A percentile compares a stretch with the other conserved stretches of the same genome.
Evolutionary conservation across 2,329 filamentous ascomycete genomes (phyloP).

Genomic region (Hypocreales sp.): DNA sequence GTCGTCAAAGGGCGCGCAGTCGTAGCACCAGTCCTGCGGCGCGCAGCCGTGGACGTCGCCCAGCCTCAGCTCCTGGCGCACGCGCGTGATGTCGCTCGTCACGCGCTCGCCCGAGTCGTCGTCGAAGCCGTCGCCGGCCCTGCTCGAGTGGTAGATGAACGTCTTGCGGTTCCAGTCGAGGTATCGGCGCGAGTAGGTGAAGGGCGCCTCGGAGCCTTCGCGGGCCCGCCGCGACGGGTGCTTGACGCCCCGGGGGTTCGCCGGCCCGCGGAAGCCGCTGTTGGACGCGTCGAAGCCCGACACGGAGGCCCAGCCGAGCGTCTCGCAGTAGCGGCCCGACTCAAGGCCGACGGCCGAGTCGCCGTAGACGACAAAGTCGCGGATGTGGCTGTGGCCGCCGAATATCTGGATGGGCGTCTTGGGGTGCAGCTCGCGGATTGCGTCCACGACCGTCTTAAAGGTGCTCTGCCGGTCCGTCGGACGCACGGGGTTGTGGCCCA

Average conservation of each 20-base stretch:
- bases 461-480: conserved; percentile 25
- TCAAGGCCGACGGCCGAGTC: conserved; percentile 44
- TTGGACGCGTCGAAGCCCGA: conserved; percentile 35
- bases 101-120: conserved; percentile 28
- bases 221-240: conserved; percentile 24
- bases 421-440: conserved; percentile 40
- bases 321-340: conserved; percentile 52
- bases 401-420: conserved; percentile 48
- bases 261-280: conserved; percentile 21
- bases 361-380: conserved; percentile 50
- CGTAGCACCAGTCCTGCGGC: conserved; percentile 42
- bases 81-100: conserved; percentile 31
- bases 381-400: conserved; percentile 48
- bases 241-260: conserved; percentile 19
- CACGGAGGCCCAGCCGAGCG: conserved; percentile 51
- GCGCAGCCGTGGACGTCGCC: conserved; percentile 43
- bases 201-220: conserved; percentile 19
- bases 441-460: conserved; percentile 30
- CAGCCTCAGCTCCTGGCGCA: conserved; percentile 37
- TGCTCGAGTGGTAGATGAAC: conserved; percentile 46
- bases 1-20: conserved; percentile 35
- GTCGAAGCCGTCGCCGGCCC: conserved; percentile 33
- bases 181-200: conserved; percentile 41
- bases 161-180: conserved; percentile 55
- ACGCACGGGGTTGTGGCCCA: conserved; percentile 47